phyloP scores from a whole-genome alignment of 1,284 basidiomycete genomes.

The Coriolopsis trogii region DNA sequence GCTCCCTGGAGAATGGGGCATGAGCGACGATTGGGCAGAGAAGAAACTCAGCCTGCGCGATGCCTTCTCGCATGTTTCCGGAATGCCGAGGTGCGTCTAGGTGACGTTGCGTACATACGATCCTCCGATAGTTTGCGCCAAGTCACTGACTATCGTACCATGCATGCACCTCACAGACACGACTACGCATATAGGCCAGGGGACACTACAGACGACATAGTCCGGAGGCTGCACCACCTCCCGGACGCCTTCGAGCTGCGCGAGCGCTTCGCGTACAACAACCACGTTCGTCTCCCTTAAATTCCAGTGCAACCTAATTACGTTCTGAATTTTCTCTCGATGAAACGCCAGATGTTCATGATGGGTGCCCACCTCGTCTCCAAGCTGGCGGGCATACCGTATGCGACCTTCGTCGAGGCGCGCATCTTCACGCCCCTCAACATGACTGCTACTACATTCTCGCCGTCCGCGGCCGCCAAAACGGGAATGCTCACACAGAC shows the following conservation, averaged over 20 bases:
- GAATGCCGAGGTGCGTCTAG: slow-evolving; percentile 28
- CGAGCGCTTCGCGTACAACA: slow-evolving; percentile 46
- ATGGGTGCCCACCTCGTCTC: slow-evolving; percentile 35
- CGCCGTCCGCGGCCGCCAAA: slow-evolving; percentile 34
- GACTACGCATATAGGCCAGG: slow-evolving; percentile 36
- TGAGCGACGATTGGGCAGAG: slow-evolving; percentile 39
- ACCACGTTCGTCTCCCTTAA: slow-evolving; percentile 35
- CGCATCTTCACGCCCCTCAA: slow-evolving; percentile 37
- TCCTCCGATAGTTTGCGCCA: no score
- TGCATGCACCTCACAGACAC: slow-evolving; percentile 24
- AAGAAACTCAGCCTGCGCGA: slow-evolving; percentile 42
- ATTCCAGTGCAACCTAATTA: no score
- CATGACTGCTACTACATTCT: slow-evolving; percentile 40
- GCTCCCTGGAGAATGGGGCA: slow-evolving; percentile 42
- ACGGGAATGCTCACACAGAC: slow-evolving; percentile 39
- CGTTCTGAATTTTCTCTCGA: not conserved
- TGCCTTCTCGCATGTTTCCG: slow-evolving; percentile 32
- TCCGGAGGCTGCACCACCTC: slow-evolving; percentile 19
- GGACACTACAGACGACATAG: slow-evolving; percentile 31
- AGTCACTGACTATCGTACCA: not conserved
- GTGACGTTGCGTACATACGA: no score
- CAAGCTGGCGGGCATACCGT: slow-evolving; percentile 36
- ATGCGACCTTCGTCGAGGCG: slow-evolving; percentile 30
- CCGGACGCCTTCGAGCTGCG: slow-evolving; percentile 39
- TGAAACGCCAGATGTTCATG: slow-evolving; percentile 16